Evolutionary conservation across 108 stramenopile genomes (phyloP), one percentile per base, ranked within the genome.

Genomic region (Cyclostephanos tholiformis): DNA sequence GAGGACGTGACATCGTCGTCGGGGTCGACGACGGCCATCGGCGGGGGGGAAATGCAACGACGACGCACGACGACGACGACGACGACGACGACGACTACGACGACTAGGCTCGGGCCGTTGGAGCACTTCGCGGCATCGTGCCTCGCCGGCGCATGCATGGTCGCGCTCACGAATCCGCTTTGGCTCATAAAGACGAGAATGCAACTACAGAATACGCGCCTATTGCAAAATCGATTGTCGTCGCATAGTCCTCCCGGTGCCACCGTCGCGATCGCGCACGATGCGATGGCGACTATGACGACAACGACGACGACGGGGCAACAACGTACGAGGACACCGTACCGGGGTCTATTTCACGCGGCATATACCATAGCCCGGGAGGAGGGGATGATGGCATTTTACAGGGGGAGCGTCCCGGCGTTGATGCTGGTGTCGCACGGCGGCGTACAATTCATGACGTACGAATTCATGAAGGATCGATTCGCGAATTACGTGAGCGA

Each of bases 101-200:
- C n/a, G n/a, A 32, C 63, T 16, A 46, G 46, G 66, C 75, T 95
- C 62, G 81, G 78, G 23, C 70, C 91, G 5, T 58, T 75, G 39
- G 92, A 92, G 36, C 88, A 93, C 72, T 94, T 93, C 60, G 39
- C 69, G 2, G 48, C 88, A 38, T 90, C 91, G 0, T 88, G 86
- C 44, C 36, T 79, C 10, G 76, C 84, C 6, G 98, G 99, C 46
- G 89, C 85, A 26, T 78, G 93, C 49, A 94, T 98, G 92, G 97
- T 99, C n/a, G 78, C 86, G 6, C 38, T 95, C 2, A 98, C 98
- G 30, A 99, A 99, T 84, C 99, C 99, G 12, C 67, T 99, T 6
- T 99, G 99, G 99, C 82, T 99, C 38, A 88, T 99, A 57, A 99
- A 99, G 76, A 95, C 96, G 22, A 76, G 99, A 50, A 83, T 99